These are phyloP conservation scores for Cyberlindnera meyerae DNA, from an alignment of 805 yeast species.

Conservation along the genomic window DNA sequence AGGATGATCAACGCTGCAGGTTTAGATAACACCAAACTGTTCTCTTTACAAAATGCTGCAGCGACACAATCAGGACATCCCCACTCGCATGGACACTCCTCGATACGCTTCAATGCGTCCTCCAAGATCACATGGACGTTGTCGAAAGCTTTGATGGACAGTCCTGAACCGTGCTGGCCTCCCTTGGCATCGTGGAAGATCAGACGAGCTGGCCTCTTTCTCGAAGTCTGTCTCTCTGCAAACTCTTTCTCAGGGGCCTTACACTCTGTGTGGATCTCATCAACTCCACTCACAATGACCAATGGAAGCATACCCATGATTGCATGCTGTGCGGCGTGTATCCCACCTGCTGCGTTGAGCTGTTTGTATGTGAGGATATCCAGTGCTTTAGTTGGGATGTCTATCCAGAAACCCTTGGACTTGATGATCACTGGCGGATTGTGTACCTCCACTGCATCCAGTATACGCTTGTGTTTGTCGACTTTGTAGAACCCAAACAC, in stretches of 20 bases:
- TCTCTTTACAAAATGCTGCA: conserved; percentile 74
- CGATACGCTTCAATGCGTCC: conserved; percentile 54
- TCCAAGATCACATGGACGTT: conserved; percentile 62
- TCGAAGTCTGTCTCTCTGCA: conserved; percentile 61
- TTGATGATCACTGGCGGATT: conserved; percentile 71
- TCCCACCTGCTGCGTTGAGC: conserved; percentile 78
- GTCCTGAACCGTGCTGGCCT: conserved; percentile 74
- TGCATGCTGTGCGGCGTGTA: conserved; percentile 96
- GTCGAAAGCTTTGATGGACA: conserved; percentile 75
- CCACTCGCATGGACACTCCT: conserved; percentile 65
- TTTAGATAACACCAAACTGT: conserved; percentile 77
- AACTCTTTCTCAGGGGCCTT: conserved; percentile 97
- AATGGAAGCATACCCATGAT: conserved; percentile 74
- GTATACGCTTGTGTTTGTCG: conserved; percentile 67
- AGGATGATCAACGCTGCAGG: conserved; percentile 75
- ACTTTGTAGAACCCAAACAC: conserved; percentile 94
- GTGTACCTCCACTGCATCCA: conserved; percentile 89
- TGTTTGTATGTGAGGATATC: conserved; percentile 51
- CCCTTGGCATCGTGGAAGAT: conserved; percentile 83
- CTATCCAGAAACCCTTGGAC: conserved; percentile 90
- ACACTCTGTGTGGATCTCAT: conserved; percentile 88
- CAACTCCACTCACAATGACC: conserved; percentile 64
- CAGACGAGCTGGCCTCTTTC: conserved; percentile 83
- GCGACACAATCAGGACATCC: conserved; percentile 82
- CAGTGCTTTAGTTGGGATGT: conserved; percentile 65